Percentiles rank a stretch among this genome's conserved stretches.
Conservation (phyloP, 495 filamentous ascomycete species). For the Penicillium cosmopolitanum region DNA sequence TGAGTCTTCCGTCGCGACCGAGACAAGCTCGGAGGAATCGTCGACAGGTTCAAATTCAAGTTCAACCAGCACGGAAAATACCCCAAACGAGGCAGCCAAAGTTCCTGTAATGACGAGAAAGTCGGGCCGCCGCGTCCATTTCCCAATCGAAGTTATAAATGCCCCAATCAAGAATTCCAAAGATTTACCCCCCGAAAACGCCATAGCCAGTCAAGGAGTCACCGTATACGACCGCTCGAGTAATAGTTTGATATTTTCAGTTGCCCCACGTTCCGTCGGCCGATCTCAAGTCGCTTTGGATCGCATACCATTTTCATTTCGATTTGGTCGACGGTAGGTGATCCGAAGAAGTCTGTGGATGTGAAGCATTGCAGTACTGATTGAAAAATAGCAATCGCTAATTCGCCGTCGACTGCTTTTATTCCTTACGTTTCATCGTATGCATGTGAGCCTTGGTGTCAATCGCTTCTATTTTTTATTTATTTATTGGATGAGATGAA, state of each 20-base stretch:
- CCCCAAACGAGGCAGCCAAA: background rate
- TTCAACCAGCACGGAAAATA: background rate
- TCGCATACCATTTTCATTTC: constrained; percentile 5
- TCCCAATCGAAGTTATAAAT: constrained; percentile 6
- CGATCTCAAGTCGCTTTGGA: constrained; percentile 4
- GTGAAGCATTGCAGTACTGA: background rate
- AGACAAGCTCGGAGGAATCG: background rate
- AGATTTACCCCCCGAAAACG: background rate
- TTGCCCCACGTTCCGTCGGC: background rate
- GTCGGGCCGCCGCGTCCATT: constrained; percentile 5
- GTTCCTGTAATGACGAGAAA: constrained; percentile 5
- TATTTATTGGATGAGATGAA: too few species aligned
- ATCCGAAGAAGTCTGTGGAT: background rate
- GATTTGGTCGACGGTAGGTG: constrained; percentile 7
- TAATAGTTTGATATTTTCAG: constrained; percentile 3
- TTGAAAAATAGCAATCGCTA: background rate
- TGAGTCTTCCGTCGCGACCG: background rate
- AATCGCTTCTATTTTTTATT: background rate
- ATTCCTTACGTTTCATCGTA: background rate
- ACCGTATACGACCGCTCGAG: constrained; percentile 6
- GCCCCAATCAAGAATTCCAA: background rate
- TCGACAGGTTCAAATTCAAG: background rate
- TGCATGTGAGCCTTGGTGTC: background rate
- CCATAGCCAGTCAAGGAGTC: background rate
- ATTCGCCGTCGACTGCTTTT: background rate